phyloP scores from a whole-genome alignment of 2,329 filamentous ascomycete species.

The Pseudogymnoascus sp. region DNA sequence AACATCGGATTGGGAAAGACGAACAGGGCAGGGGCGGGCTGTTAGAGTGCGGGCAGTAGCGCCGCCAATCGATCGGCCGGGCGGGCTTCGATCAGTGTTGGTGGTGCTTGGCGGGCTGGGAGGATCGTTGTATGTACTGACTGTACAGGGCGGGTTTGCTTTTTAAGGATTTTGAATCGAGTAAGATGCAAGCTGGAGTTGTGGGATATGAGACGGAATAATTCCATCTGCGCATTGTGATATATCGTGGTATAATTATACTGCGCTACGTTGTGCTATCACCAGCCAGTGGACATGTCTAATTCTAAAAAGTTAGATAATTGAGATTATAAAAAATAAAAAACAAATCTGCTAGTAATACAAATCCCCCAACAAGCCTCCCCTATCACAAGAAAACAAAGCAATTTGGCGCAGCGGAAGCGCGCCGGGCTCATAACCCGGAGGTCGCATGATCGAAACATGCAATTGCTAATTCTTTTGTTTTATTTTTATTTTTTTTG shows the following conservation, averaged over 20 bases:
- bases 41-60: conserved; percentile 9
- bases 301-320: no score
- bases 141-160: no score
- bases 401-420: conserved; percentile 15
- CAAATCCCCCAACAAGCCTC: neutral
- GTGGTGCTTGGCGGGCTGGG: neutral
- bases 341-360: neutral
- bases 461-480: conserved; percentile 9
- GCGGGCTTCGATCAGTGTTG: neutral
- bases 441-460: conserved; percentile 14
- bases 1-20: conserved; percentile 1
- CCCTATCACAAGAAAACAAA: neutral
- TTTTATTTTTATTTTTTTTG: neutral
- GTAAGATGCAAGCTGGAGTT: no score
- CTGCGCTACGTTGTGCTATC: no score
- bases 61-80: neutral
- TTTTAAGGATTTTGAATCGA: no score
- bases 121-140: neutral
- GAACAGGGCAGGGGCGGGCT: neutral
- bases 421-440: conserved; percentile 16
- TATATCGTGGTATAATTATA: no score
- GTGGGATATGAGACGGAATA: no score
- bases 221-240: no score
- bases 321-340: no score
- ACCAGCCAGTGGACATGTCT: no score